Base-by-base conservation (phyloP, 2,329 filamentous ascomycete species). In the Pseudogymnoascus sp. region DNA sequence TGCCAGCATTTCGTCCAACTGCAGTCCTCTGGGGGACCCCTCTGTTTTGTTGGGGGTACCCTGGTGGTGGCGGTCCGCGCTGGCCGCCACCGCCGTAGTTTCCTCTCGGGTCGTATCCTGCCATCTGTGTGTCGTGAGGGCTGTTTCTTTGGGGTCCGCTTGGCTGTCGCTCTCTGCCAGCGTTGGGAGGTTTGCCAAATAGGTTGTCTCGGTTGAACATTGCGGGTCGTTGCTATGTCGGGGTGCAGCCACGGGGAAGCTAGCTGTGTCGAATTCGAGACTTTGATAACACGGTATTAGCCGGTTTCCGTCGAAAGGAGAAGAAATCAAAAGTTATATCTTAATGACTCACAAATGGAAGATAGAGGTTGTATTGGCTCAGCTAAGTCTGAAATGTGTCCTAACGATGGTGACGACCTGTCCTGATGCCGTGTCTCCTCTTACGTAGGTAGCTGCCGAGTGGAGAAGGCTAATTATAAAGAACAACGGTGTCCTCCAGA, bases 171-270 rank as follows among this genome's bases (percentile, higher is more conserved):
- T 69, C 66, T 65, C 71, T 66, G 59, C 74, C 68, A 58, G 70
- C 66, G 62, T 71, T 74, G 29, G 74, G 72, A 6, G 75, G 73
- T 65, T 74, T 74, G 49, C 78, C 76, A 65, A 78, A 78, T 41
- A 80, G 73, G 66, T 78, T 78, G 68, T 78, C 76, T 65, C 77
- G 71, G 65, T 74, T 62, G 68, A 77, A 75, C 75, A 78, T 78
- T 23, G 26, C 61, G 52, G 52, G 37, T 52, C 11, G 41, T 61
- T 45, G 58, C n/a, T 38, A 29, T n/a, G 37, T 2, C 23, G 11
- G 29, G 2, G 45, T 35, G 45, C n/a, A 31, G 8, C 45, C n/a
- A 6, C 14, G 12, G 45, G 4, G 14, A 6, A 52, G 45, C 45
- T 41, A 52, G 45, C 45, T 41, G 31, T 14, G 38, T 37, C 41